A percentile compares a stretch with the other conserved stretches of the same genome.
These are phyloP conservation scores for Aspergillus nidulans DNA, from an alignment of 495 filamentous ascomycete species.

Conservation along the genomic window DNA sequence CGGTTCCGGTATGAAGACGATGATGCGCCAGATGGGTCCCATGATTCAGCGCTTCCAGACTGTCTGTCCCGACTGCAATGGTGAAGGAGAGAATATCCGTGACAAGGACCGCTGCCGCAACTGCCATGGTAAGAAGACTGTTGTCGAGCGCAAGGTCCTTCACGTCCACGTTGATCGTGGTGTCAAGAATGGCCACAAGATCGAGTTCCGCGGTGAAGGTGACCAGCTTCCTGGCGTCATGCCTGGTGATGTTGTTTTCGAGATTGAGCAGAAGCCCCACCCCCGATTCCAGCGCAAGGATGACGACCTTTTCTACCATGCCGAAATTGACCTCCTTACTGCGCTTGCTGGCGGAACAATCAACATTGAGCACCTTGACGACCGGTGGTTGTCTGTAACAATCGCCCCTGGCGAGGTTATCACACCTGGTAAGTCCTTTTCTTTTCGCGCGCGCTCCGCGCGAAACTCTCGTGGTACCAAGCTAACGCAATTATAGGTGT, in stretches of 20 bases:
- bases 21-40: slow-evolving; percentile 99
- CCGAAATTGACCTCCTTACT: slow-evolving; percentile 93
- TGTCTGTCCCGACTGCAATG: slow-evolving; percentile 95
- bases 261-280: slow-evolving; percentile 98
- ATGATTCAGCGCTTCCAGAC: slow-evolving; percentile 99
- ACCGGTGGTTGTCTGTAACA: slow-evolving; percentile 88
- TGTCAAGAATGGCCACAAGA: slow-evolving; percentile 87
- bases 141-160: slow-evolving; percentile 94
- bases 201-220: slow-evolving; percentile 93
- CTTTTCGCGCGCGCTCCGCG: slow-evolving; percentile 3
- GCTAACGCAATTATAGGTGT: slow-evolving; percentile 53
- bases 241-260: slow-evolving; percentile 92
- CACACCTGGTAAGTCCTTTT: slow-evolving; percentile 67
- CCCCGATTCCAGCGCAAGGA: slow-evolving; percentile 90
- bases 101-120: slow-evolving; percentile 95
- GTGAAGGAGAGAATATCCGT: slow-evolving; percentile 92
- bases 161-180: slow-evolving; percentile 97
- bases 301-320: slow-evolving; percentile 93
- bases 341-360: slow-evolving; percentile 86
- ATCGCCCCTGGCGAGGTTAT: slow-evolving; percentile 93
- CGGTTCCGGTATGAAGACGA: slow-evolving; percentile 95
- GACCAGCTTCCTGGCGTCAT: slow-evolving; percentile 92
- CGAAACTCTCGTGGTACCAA: neutral
- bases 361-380: slow-evolving; percentile 93
- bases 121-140: slow-evolving; percentile 94